phyloP scores from a whole-genome alignment of 305 asterid species.

The Plantago lanceolata region DNA sequence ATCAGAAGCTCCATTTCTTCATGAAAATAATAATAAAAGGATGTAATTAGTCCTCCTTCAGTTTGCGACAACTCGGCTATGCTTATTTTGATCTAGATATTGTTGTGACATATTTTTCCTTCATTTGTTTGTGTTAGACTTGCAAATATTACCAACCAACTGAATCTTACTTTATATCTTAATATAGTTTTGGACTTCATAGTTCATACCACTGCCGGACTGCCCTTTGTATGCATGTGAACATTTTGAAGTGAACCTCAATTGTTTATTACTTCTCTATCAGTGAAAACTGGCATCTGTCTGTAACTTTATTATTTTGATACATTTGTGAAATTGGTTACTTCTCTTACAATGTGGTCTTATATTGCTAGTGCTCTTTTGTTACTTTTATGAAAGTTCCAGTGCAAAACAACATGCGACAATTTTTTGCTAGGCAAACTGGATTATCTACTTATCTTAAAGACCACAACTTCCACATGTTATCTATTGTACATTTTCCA shows the following conservation, averaged over 20 bases:
- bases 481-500: slow-evolving; percentile 1
- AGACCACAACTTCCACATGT: background rate
- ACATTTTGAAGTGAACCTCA: background rate
- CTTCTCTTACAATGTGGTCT: background rate
- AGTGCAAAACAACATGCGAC: background rate
- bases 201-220: background rate
- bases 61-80: no score
- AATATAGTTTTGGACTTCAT: background rate
- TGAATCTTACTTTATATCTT: no score
- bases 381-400: slow-evolving; percentile 7
- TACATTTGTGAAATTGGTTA: background rate
- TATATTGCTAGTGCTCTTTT: background rate
- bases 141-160: background rate
- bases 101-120: slow-evolving; percentile 1
- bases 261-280: background rate
- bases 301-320: background rate
- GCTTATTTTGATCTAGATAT: background rate
- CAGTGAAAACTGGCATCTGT: slow-evolving; percentile 18
- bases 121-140: background rate
- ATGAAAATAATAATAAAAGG: no score
- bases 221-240: background rate
- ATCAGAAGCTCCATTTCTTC: no score
- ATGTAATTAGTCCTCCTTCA: no score
- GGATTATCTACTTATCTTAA: background rate
- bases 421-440: background rate